Evolutionary conservation across 139 green algal genomes (phyloP).

Genomic region (Pleodorina starrii): DNA sequence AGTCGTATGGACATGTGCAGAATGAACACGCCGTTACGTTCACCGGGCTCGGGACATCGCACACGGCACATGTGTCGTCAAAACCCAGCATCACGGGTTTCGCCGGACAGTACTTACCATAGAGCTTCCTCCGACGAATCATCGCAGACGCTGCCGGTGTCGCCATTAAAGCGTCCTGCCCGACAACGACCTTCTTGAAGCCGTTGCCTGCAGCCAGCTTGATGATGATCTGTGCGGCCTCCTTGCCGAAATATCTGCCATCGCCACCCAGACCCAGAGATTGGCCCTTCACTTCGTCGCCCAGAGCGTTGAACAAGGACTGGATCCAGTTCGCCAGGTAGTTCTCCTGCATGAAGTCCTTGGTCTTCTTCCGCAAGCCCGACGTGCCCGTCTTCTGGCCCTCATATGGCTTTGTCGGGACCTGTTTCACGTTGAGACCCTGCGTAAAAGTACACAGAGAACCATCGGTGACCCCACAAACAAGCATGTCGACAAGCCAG

Average conservation of each 20-base stretch:
- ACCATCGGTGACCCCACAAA: background rate
- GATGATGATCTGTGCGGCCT: slow-evolving; percentile 97
- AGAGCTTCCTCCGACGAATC: slow-evolving; percentile 91
- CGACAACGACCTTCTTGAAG: slow-evolving; percentile 89
- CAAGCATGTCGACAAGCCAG: background rate
- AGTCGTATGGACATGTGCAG: too few species aligned
- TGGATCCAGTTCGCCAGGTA: slow-evolving; percentile 99
- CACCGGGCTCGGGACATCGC: too few species aligned
- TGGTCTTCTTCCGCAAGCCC: slow-evolving; percentile 98
- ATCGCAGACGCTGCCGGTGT: slow-evolving; percentile 97
- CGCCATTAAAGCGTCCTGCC: slow-evolving; percentile 95
- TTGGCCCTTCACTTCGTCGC: slow-evolving; percentile 90
- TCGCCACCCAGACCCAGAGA: slow-evolving; percentile 96
- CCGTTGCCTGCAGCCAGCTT: slow-evolving; percentile 92
- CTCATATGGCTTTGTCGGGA: slow-evolving; percentile 96
- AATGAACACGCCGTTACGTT: too few species aligned
- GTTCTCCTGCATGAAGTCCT: slow-evolving; percentile 93
- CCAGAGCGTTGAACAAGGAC: slow-evolving; percentile 93
- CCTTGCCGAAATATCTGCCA: slow-evolving; percentile 98
- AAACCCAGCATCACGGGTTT: too few species aligned
- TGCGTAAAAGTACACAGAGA: slow-evolving; percentile 3
- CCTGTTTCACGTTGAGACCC: slow-evolving; percentile 76
- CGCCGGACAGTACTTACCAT: slow-evolving; percentile 74
- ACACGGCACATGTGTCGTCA: too few species aligned
- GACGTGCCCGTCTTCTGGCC: slow-evolving; percentile 99